Percentiles rank a stretch among this genome's conserved stretches.
phyloP scores from a whole-genome alignment of 179 eudicot species.

The Heliamphora ciliata region DNA sequence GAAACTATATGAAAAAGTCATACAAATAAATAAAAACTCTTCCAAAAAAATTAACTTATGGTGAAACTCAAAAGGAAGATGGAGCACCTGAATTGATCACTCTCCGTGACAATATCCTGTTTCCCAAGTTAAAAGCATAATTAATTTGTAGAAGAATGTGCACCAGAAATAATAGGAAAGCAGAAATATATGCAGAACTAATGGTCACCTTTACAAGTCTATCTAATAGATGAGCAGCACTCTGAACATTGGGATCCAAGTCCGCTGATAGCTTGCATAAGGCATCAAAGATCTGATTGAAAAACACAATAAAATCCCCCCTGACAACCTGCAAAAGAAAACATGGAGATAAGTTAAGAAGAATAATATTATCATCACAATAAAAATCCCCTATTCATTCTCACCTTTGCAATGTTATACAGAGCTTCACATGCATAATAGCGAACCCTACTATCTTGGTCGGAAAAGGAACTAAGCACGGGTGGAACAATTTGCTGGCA shows the following conservation, averaged over 20 bases:
- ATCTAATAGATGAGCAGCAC: conserved; percentile 99
- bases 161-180: background rate
- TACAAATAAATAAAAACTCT: background rate
- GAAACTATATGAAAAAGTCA: conserved; percentile 16
- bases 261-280: conserved; percentile 95
- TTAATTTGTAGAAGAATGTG: background rate
- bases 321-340: conserved; percentile 85
- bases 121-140: conserved; percentile 22
- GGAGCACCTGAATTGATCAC: conserved; percentile 90
- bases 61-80: conserved; percentile 13
- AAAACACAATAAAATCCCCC: conserved; percentile 92
- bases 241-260: conserved; percentile 93
- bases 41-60: background rate
- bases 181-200: background rate
- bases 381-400: conserved; percentile 12
- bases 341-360: conserved; percentile 17
- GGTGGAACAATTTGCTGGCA: conserved; percentile 96
- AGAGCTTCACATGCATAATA: conserved; percentile 99
- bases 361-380: conserved; percentile 7
- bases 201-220: conserved; percentile 82
- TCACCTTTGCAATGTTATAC: conserved; percentile 96
- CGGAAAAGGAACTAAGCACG: conserved; percentile 77
- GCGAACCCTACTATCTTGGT: conserved; percentile 96
- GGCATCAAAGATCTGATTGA: conserved; percentile 94
- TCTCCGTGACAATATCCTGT: conserved; percentile 98